Conservation (phyloP, 2,329 filamentous ascomycete species). For the Septoria petroselini region DNA sequence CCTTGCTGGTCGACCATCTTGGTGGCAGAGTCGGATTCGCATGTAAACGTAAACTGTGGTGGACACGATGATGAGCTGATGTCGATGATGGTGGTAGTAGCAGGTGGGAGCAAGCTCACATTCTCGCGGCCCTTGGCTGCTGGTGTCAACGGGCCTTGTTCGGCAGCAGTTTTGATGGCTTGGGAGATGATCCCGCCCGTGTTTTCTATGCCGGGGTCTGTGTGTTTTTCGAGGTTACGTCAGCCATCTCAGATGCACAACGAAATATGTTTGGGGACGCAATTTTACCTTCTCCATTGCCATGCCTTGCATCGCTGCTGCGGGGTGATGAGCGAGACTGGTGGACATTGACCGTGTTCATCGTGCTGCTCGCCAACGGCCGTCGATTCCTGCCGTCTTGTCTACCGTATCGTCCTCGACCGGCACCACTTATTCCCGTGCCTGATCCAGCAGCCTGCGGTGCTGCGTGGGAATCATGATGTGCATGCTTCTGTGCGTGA, state of each 20-base stretch:
- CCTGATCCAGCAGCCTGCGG: conserved; percentile 46
- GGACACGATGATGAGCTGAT: conserved; percentile 63
- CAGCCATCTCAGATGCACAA: conserved; percentile 15
- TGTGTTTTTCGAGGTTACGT: conserved; percentile 25
- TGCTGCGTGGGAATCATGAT: conserved; percentile 53
- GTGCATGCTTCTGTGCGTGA: conserved; percentile 40
- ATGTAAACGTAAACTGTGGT: conserved; percentile 94
- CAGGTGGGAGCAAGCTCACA: conserved; percentile 71
- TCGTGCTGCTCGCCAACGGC: conserved; percentile 44
- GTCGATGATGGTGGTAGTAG: conserved; percentile 36
- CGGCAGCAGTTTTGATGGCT: conserved; percentile 85
- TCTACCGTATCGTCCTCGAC: conserved; percentile 78
- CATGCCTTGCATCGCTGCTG: conserved; percentile 20
- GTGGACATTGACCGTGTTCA: conserved; percentile 44
- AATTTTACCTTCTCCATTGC: conserved; percentile 27
- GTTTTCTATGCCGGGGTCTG: conserved; percentile 48
- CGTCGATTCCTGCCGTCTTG: conserved; percentile 43
- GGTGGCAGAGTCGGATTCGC: conserved; percentile 81
- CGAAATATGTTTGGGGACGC: conserved; percentile 12
- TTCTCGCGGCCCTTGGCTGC: conserved; percentile 67
- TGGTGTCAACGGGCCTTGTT: conserved; percentile 55
- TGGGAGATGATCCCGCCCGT: conserved; percentile 76
- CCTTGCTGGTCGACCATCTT: conserved; percentile 55
- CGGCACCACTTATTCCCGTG: conserved; percentile 77
- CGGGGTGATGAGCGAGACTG: conserved; percentile 23